Evolutionary conservation across 1,139 yeast genomes (phyloP).

Genomic region (Candida sojae): DNA sequence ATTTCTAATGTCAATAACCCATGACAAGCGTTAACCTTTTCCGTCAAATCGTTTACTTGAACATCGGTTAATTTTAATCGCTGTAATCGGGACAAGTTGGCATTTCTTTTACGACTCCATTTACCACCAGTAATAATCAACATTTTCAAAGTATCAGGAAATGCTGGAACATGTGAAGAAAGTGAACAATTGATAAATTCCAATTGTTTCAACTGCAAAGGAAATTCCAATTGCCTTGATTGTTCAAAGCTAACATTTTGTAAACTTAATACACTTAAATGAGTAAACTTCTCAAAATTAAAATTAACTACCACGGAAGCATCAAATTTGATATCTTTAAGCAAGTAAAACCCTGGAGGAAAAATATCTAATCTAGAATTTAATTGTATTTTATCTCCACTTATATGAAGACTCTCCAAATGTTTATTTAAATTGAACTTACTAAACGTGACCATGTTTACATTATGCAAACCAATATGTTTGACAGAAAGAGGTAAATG

Average conservation of each 20-base stretch:
- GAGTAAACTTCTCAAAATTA: constrained; percentile 11
- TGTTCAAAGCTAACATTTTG: constrained; percentile 11
- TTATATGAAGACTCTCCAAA: constrained; percentile 12
- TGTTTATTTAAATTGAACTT: constrained; percentile 13
- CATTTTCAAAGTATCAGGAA: constrained; percentile 14
- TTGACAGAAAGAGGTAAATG: constrained; percentile 12
- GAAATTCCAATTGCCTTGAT: constrained; percentile 12
- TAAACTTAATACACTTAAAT: constrained; percentile 11
- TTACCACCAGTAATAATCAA: constrained; percentile 12
- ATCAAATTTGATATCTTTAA: constrained; percentile 13
- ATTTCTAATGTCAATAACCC: constrained; percentile 12
- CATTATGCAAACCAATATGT: constrained; percentile 13
- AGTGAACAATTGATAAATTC: constrained; percentile 14
- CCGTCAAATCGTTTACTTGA: constrained; percentile 14
- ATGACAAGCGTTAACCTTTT: constrained; percentile 10
- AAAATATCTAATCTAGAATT: constrained; percentile 9
- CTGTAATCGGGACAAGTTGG: constrained; percentile 11
- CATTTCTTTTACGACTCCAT: constrained; percentile 13
- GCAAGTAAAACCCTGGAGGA: constrained; percentile 12
- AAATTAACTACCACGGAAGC: constrained; percentile 10
- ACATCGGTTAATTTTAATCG: constrained; percentile 10
- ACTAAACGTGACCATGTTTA: constrained; percentile 10
- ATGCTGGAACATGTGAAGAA: constrained; percentile 12
- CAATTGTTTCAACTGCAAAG: constrained; percentile 9
- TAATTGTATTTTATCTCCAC: constrained; percentile 8